These are phyloP conservation scores for Termitomyces sp. DNA, from an alignment of 768 basidiomycete genomes.

Conservation along the genomic window DNA sequence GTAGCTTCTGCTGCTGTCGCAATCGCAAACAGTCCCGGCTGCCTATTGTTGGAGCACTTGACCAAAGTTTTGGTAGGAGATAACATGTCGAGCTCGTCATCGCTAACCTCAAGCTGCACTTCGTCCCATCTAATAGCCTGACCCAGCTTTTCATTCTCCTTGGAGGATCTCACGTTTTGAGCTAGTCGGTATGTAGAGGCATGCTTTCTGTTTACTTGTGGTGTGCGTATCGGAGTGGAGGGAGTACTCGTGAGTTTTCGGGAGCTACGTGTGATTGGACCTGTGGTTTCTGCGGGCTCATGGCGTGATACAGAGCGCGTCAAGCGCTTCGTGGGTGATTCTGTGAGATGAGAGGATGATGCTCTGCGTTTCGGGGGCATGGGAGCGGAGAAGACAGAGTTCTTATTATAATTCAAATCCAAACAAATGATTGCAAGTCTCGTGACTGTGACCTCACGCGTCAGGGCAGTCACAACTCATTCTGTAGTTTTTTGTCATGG, in stretches of 20 bases:
- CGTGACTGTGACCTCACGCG: constrained; percentile 16
- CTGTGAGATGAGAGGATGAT: constrained; percentile 13
- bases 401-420: no score
- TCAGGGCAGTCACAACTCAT: not conserved
- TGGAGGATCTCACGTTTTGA: not conserved
- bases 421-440: not conserved
- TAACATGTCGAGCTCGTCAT: constrained; percentile 19
- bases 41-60: not conserved
- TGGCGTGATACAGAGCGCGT: constrained; percentile 16
- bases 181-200: not conserved
- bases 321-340: constrained; percentile 27
- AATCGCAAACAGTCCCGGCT: not conserved
- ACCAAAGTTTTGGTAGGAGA: constrained; percentile 11
- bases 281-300: not conserved
- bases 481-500: constrained; percentile 36
- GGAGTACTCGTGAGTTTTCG: not conserved
- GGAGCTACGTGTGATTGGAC: constrained; percentile 2
- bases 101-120: constrained; percentile 8
- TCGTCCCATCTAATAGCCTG: not conserved
- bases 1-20: not conserved
- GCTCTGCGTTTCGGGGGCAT: constrained; percentile 46
- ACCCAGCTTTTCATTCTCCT: constrained; percentile 5
- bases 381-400: not conserved
- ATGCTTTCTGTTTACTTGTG: constrained; percentile 2
- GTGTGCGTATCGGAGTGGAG: constrained; percentile 4